These are phyloP conservation scores for Acrocalymma vagum DNA, from an alignment of 2,329 filamentous ascomycete genomes.

Conservation along the genomic window DNA sequence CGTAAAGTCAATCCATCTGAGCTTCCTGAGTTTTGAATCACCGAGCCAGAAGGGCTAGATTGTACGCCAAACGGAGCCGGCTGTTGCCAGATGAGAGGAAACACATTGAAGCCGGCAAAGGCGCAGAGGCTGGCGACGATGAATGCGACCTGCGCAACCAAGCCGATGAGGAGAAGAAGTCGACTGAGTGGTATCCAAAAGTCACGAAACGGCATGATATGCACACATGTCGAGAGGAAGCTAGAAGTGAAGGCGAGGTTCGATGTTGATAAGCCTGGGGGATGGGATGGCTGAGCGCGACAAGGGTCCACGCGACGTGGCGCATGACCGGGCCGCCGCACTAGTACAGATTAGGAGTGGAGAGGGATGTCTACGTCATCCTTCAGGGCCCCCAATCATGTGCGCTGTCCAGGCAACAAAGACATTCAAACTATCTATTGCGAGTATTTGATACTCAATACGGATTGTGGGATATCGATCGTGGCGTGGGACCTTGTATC, in stretches of 20 bases:
- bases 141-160: slow-evolving; percentile 32
- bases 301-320: no score
- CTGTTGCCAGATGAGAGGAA: slow-evolving; percentile 13
- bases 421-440: no score
- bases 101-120: slow-evolving; percentile 14
- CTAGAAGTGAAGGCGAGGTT: neutral
- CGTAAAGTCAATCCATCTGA: slow-evolving; percentile 32
- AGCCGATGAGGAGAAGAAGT: slow-evolving; percentile 18
- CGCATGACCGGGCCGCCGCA: no score
- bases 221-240: slow-evolving; percentile 21
- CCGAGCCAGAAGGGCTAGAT: neutral
- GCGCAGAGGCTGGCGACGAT: slow-evolving; percentile 22
- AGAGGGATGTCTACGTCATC: no score
- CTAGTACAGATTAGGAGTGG: no score
- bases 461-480: no score
- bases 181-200: slow-evolving; percentile 21
- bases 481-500: no score
- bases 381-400: no score
- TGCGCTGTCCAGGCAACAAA: no score
- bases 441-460: no score
- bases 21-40: slow-evolving; percentile 2
- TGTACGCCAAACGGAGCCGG: neutral
- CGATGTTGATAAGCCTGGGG: no score
- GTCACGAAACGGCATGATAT: slow-evolving; percentile 28
- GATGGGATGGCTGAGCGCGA: no score